These are phyloP conservation scores for Fusarium setosum DNA, from an alignment of 2,329 filamentous ascomycete species.

Conservation along the genomic window DNA sequence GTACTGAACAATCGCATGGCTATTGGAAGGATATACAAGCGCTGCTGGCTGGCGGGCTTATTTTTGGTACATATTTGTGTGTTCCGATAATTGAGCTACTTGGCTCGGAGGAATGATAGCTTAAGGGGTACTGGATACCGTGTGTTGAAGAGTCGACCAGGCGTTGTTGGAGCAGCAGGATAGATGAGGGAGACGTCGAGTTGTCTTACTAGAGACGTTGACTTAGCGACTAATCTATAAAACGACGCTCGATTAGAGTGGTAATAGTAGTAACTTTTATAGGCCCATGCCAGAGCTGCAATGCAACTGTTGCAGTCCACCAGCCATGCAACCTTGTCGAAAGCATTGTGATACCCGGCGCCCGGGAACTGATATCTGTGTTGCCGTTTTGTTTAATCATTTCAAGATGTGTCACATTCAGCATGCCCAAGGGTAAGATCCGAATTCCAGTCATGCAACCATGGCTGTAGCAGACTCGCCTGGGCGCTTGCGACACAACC, in stretches of 20 bases:
- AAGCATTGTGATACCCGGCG: too few species aligned
- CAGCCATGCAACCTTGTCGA: too few species aligned
- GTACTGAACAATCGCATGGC: background rate
- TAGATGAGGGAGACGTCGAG: background rate
- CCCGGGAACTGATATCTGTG: too few species aligned
- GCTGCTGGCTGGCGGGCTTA: slow-evolving; percentile 28
- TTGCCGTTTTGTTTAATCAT: too few species aligned
- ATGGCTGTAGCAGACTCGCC: too few species aligned
- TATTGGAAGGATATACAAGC: slow-evolving; percentile 1
- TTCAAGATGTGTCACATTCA: too few species aligned
- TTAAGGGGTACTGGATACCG: background rate
- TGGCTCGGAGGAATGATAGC: background rate
- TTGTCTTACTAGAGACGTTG: background rate
- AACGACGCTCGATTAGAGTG: background rate
- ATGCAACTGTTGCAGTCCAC: background rate
- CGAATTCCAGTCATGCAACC: too few species aligned
- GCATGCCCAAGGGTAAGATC: too few species aligned
- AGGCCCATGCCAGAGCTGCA: background rate
- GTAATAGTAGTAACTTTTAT: background rate
- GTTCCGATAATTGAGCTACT: background rate
- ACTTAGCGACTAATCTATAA: background rate
- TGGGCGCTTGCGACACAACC: too few species aligned
- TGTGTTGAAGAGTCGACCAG: background rate
- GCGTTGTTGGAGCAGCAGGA: background rate
- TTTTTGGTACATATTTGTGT: slow-evolving; percentile 3